A percentile compares a stretch with the other conserved stretches of the same genome.
phyloP scores from a whole-genome alignment of 768 basidiomycete species.

The Boletus sp. region DNA sequence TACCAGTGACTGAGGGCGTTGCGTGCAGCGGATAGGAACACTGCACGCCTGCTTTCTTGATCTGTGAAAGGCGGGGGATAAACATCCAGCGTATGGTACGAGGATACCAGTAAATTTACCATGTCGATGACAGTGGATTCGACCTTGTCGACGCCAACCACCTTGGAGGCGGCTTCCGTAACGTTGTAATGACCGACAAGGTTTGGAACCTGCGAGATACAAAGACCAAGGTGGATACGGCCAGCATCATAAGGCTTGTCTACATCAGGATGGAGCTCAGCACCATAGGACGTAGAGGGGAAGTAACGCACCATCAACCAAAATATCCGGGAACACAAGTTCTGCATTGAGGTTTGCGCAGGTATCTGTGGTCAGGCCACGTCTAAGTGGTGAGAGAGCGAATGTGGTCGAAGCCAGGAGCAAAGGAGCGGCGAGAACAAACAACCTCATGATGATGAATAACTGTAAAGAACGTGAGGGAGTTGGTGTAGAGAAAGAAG shows the following conservation, averaged over 20 bases:
- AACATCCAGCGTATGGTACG: neutral
- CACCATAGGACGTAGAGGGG: too few species aligned
- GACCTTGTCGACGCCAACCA: conserved; percentile 26
- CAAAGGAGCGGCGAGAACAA: conserved; percentile 17
- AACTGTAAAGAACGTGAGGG: neutral
- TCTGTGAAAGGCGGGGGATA: conserved; percentile 13
- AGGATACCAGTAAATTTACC: conserved; percentile 12
- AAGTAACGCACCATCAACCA: conserved; percentile 6
- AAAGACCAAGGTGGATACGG: conserved; percentile 29
- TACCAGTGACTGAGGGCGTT: conserved; percentile 11
- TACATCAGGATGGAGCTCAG: neutral
- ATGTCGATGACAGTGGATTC: conserved; percentile 18
- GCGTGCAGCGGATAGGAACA: conserved; percentile 37
- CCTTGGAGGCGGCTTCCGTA: conserved; percentile 20
- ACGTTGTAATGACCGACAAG: conserved; percentile 26
- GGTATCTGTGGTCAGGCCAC: conserved; percentile 5
- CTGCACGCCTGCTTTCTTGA: conserved; percentile 18
- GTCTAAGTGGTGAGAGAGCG: conserved; percentile 16
- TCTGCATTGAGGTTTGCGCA: conserved; percentile 17
- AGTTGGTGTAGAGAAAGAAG: neutral
- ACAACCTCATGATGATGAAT: conserved; percentile 15
- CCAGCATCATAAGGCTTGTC: conserved; percentile 25
- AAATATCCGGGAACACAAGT: conserved; percentile 18
- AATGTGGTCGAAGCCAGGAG: conserved; percentile 13
- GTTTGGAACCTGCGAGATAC: conserved; percentile 25